A percentile compares a stretch with the other conserved stretches of the same genome.
Evolutionary conservation across 176 grass and related monocot species (phyloP).

Genomic region (Zizania latifolia): DNA sequence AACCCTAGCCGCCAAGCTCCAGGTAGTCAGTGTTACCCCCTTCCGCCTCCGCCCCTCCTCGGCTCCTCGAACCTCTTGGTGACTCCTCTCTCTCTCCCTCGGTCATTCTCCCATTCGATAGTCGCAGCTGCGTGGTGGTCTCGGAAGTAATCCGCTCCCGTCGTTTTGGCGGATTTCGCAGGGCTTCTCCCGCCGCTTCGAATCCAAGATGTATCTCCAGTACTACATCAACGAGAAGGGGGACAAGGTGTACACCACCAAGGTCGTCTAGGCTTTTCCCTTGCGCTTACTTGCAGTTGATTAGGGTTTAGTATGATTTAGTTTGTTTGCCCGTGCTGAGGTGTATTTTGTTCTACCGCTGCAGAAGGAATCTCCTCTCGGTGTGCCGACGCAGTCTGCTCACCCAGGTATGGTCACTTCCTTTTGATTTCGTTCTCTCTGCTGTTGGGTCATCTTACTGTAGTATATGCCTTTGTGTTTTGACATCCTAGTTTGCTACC

Average conservation of each 20-base stretch:
- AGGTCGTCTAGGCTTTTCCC: conserved; percentile 29
- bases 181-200: background rate
- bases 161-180: background rate
- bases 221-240: conserved; percentile 96
- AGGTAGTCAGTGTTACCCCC: too few species aligned
- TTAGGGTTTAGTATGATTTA: background rate
- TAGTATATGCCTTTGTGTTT: background rate
- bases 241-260: conserved; percentile 93
- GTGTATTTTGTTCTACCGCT: background rate
- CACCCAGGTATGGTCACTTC: conserved; percentile 48
- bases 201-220: conserved; percentile 81
- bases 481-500: background rate
- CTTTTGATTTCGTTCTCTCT: background rate
- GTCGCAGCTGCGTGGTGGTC: background rate
- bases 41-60: too few species aligned
- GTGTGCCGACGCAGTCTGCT: conserved; percentile 74
- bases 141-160: background rate
- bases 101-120: background rate
- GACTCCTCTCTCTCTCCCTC: too few species aligned
- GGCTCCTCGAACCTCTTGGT: too few species aligned
- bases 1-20: too few species aligned
- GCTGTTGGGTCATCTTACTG: background rate
- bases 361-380: conserved; percentile 86
- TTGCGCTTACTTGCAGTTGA: background rate
- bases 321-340: background rate